Base-by-base conservation (phyloP, 495 filamentous ascomycete species). In the Parachaetomium inaequale region DNA sequence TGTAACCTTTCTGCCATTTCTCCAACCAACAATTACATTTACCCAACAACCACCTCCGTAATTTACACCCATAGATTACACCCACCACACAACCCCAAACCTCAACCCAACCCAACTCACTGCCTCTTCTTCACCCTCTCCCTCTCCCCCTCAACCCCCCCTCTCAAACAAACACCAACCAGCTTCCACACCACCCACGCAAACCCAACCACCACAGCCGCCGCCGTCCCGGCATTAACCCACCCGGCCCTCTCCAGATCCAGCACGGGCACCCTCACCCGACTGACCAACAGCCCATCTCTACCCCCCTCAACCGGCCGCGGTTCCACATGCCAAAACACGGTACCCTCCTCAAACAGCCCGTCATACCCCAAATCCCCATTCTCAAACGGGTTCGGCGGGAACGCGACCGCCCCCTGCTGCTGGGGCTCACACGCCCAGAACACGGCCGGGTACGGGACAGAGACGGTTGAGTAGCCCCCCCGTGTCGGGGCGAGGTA, bases 371-470 rank as follows among this genome's bases (percentile, higher is more conserved):
- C 94, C 23, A 98, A 73, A 71, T 90, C 85, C 28, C 79, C 79
- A 19, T 89, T 79, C 72, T 97, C 94, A 71, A 98, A 98, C 2
- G 94, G 94, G 68, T 87, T 96, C 5, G 78, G 84, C 0, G 81
- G 73, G 79, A 96, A 89, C 73, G 89, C 86, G 1, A 81, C 83
- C 26, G 3, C 23, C 4, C 26, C 47, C 1, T 82, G 89, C 46
- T 90, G 88, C 42, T 90, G 85, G 25, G 85, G 83, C 3, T 81
- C 79, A 70, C 94, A 98, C 2, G 92, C 94, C 93, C 93, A 98
- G 79, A 98, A 98, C 2, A 97, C 82, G 3, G 86, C 82, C 4
- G 92, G 95, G 64, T 83, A 82, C 0, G 91, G 88, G 0, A 96
- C 74, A 21, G 82, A 63, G 4, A 85, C 67, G 14, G 63, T 62